phyloP scores from a whole-genome alignment of 129 eudicot genomes.

The Centrapalus pauciflorus region DNA sequence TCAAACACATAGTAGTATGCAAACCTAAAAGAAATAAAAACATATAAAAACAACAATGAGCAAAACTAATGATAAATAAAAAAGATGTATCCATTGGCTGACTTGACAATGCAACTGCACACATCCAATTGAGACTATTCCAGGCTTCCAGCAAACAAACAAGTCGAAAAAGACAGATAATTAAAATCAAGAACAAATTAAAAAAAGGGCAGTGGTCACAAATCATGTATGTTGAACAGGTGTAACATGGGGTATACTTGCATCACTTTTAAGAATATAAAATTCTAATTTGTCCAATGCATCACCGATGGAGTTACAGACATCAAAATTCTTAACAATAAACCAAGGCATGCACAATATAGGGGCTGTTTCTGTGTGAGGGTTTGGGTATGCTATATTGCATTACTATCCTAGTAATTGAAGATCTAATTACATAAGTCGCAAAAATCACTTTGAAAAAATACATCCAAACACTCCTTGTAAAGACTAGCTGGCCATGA shows the following conservation, averaged over 20 bases:
- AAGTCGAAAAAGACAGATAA: background rate
- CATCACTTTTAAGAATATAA: background rate
- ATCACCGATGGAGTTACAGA: slow-evolving; percentile 3
- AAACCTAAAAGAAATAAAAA: slow-evolving; percentile 1
- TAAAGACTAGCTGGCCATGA: slow-evolving; percentile 6
- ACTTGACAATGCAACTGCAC: slow-evolving; percentile 2
- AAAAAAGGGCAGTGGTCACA: background rate
- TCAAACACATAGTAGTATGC: background rate
- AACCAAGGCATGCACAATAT: background rate
- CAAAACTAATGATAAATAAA: background rate
- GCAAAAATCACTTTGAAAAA: background rate
- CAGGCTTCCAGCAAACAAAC: background rate
- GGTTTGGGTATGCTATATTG: no score
- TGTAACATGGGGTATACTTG: background rate
- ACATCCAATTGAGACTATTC: background rate
- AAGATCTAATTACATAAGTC: background rate
- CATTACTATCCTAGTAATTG: no score
- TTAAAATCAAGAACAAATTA: background rate
- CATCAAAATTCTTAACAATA: background rate
- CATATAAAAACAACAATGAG: background rate
- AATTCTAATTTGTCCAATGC: background rate
- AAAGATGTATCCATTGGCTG: background rate
- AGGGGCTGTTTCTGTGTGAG: background rate
- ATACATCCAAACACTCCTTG: background rate
- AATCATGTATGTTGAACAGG: background rate